phyloP scores from a whole-genome alignment of 108 stramenopile species.

The Asterionellopsis glacialis region DNA sequence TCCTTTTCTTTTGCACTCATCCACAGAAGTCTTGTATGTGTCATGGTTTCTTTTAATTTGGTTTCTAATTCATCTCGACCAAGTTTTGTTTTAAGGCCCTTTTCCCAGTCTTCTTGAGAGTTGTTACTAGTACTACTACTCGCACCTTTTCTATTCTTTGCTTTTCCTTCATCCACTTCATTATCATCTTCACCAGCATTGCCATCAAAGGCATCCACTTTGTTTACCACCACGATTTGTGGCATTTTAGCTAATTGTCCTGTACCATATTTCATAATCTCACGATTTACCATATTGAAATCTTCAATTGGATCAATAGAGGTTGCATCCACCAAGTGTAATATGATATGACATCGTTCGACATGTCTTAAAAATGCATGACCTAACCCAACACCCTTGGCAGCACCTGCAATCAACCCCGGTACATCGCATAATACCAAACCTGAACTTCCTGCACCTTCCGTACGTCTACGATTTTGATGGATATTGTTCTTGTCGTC shows the following conservation, averaged over 20 bases:
- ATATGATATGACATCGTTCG: constrained; percentile 90
- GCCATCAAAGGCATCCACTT: constrained; percentile 73
- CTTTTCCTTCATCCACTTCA: too few relatives aligned
- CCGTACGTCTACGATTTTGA: constrained; percentile 4
- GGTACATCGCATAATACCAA: constrained; percentile 92
- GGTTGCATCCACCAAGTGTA: constrained; percentile 93
- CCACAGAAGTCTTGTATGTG: constrained; percentile 78
- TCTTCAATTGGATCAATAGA: constrained; percentile 84
- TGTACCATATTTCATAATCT: constrained; percentile 86
- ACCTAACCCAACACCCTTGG: constrained; percentile 84
- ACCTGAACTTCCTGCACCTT: constrained; percentile 59
- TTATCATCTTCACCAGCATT: background rate
- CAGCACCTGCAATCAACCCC: constrained; percentile 87
- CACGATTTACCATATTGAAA: constrained; percentile 91
- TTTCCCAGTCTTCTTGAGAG: constrained; percentile 37
- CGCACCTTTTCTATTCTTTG: too few relatives aligned
- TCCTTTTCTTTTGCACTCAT: constrained; percentile 86
- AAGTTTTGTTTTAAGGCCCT: constrained; percentile 24
- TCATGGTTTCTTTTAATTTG: constrained; percentile 56
- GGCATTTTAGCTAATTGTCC: constrained; percentile 88
- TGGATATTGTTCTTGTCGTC: constrained; percentile 6
- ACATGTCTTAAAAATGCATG: constrained; percentile 91
- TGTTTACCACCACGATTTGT: constrained; percentile 94
- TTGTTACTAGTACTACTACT: too few relatives aligned
- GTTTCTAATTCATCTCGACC: constrained; percentile 47